phyloP scores from a whole-genome alignment of 2,329 filamentous ascomycete genomes.

The Pseudopyrenochaeta lycopersici region DNA sequence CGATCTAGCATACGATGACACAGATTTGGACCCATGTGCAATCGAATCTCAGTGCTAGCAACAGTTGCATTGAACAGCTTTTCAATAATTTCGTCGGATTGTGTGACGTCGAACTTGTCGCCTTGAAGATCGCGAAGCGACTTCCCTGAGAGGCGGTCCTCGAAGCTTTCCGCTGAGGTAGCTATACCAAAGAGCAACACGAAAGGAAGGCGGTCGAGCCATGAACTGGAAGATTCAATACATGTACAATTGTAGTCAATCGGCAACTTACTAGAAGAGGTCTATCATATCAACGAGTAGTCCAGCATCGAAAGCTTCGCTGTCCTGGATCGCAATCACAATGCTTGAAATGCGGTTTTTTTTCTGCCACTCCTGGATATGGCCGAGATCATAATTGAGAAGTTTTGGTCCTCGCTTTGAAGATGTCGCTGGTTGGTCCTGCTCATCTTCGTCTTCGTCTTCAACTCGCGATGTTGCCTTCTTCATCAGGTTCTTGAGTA shows the following conservation, averaged over 20 bases:
- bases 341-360: slow-evolving; percentile 66
- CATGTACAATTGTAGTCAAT: neutral
- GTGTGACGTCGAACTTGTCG: slow-evolving; percentile 79
- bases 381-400: slow-evolving; percentile 81
- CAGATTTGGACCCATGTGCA: slow-evolving; percentile 72
- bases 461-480: slow-evolving; percentile 67
- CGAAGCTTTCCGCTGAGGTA: slow-evolving; percentile 81
- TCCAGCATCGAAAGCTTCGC: slow-evolving; percentile 78
- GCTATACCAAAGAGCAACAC: slow-evolving; percentile 81
- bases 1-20: slow-evolving; percentile 72
- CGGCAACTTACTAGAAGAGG: slow-evolving; percentile 69
- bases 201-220: slow-evolving; percentile 80
- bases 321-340: slow-evolving; percentile 79
- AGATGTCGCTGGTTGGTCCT: slow-evolving; percentile 19
- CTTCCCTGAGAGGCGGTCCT: slow-evolving; percentile 74
- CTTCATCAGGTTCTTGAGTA: slow-evolving; percentile 76
- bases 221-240: slow-evolving; percentile 59
- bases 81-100: slow-evolving; percentile 75
- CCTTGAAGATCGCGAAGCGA: slow-evolving; percentile 74
- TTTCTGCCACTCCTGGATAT: slow-evolving; percentile 69
- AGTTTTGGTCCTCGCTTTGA: slow-evolving; percentile 67
- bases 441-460: slow-evolving; percentile 62
- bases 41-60: slow-evolving; percentile 62
- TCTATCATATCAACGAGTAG: slow-evolving; percentile 76
- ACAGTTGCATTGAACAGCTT: slow-evolving; percentile 74